These are phyloP conservation scores for Globisporangium iwayamae DNA, from an alignment of 352 stramenopile genomes.

Conservation along the genomic window DNA sequence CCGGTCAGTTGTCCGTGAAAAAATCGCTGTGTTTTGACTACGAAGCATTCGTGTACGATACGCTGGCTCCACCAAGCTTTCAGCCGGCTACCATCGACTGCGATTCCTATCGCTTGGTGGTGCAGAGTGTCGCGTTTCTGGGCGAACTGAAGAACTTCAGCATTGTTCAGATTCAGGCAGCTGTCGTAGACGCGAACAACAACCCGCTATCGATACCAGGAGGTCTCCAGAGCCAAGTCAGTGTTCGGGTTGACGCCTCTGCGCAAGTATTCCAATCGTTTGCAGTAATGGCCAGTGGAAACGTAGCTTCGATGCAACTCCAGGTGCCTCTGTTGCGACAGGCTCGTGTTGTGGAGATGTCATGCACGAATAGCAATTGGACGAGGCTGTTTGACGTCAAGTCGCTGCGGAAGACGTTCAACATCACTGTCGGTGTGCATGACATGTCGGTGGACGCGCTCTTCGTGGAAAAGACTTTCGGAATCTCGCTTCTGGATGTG, in stretches of 20 bases:
- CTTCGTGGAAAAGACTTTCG: constrained; percentile 15
- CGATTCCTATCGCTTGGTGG: neutral
- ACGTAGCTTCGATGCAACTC: neutral
- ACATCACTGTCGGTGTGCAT: constrained; percentile 28
- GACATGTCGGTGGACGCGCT: constrained; percentile 32
- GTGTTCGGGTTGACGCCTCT: neutral
- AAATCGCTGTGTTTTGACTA: constrained; percentile 48
- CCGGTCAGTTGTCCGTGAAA: constrained; percentile 38
- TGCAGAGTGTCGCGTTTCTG: constrained; percentile 3
- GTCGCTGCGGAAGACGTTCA: constrained; percentile 35
- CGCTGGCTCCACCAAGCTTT: constrained; percentile 7
- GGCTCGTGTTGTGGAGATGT: constrained; percentile 24
- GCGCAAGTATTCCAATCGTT: neutral
- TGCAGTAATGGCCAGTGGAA: neutral
- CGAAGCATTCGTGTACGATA: constrained; percentile 32
- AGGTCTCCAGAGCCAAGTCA: constrained; percentile 1
- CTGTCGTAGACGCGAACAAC: neutral
- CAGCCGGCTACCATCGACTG: constrained; percentile 4
- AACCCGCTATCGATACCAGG: neutral
- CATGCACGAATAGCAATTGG: constrained; percentile 27
- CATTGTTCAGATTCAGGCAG: constrained; percentile 2
- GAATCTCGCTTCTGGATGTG: constrained; percentile 9
- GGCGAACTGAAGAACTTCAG: constrained; percentile 10
- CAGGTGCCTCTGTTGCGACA: constrained; percentile 7
- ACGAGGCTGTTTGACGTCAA: constrained; percentile 30